A percentile compares a stretch with the other conserved stretches of the same genome.
Conservation (phyloP, 306 rosid genomes). For the Alnus rubra region DNA sequence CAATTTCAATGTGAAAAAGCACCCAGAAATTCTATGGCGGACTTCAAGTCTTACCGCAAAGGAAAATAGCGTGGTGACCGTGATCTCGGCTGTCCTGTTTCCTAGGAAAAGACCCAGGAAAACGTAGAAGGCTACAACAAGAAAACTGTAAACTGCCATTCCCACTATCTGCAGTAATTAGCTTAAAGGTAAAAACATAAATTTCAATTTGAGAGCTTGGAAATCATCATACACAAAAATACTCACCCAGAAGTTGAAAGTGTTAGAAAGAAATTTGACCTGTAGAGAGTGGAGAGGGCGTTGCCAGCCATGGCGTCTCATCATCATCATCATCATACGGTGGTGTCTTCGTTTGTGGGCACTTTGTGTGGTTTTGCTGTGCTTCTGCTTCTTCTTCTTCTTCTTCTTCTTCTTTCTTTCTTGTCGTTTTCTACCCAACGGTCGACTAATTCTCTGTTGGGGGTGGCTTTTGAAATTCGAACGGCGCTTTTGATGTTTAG, state of each 20-base stretch:
- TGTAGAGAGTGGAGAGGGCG: slow-evolving; percentile 89
- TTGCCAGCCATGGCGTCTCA: slow-evolving; percentile 98
- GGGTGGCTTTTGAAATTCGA: neutral
- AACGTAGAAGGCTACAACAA: slow-evolving; percentile 67
- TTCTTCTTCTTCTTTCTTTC: neutral
- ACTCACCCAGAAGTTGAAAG: neutral
- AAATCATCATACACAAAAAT: neutral
- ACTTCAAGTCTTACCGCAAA: slow-evolving; percentile 42
- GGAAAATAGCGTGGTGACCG: slow-evolving; percentile 57
- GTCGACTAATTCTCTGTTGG: neutral
- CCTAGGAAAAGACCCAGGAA: slow-evolving; percentile 87
- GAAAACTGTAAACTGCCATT: slow-evolving; percentile 59
- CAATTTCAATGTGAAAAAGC: neutral
- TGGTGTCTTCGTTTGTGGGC: neutral
- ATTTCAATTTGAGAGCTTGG: neutral
- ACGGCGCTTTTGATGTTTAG: neutral
- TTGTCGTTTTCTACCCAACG: neutral
- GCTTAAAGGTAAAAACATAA: neutral
- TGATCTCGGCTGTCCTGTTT: slow-evolving; percentile 57
- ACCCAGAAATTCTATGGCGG: neutral
- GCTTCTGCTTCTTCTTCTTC: neutral
- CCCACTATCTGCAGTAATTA: slow-evolving; percentile 65
- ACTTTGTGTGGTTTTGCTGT: neutral
- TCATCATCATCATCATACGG: slow-evolving; percentile 12
- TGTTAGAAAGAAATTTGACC: slow-evolving; percentile 37